Evolutionary conservation across 2,329 filamentous ascomycete species (phyloP), one percentile per base, ranked within the genome.

Genomic region (Colletotrichum sublineola): DNA sequence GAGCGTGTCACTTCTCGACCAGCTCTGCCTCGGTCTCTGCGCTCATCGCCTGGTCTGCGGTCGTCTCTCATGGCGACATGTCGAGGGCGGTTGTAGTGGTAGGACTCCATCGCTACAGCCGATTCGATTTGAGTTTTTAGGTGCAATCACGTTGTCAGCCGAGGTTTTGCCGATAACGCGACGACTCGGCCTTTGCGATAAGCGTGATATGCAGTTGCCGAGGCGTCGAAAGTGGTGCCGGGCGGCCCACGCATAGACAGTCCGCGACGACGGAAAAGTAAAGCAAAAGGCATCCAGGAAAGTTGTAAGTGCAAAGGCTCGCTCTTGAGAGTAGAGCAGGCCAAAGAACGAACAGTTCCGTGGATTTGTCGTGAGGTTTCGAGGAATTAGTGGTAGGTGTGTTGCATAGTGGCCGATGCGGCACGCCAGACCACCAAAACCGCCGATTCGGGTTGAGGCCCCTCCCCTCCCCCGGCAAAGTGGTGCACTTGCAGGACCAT

Each of bases 11-110:
- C 77, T 78, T 81, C 80, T 79, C 81, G 79, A 80, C 81, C 80
- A 74, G 80, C 78, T 81, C 81, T 80, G 75, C 81, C 80, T 80
- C 81, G 79, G 74, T 82, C 81, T 82, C 81, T 81, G 77, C 81
- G 81, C 73, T 82, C 81, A 75, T 82, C 78, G 76, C 78, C 80
- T 79, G 79, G 77, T 80, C 79, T 81, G 80, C 80, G 81, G 76
- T 79, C 82, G 79, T 81, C 79, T 81, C 80, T 82, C 81, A 82
- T 82, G 77, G 79, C 81, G 79, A 80, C 81, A 82, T 82, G 76
- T 79, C 80, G 80, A 68, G 69, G 53, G 65, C 73, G 68, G 65
- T 72, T 74, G 62, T 58, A 56, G 46, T 72, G 64, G 64, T 57
- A 63, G 64, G 64, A 63, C 68, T 58, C 72, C 72, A 75, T 75